Conservation (phyloP, 306 rosid species). For the Datisca glomerata region DNA sequence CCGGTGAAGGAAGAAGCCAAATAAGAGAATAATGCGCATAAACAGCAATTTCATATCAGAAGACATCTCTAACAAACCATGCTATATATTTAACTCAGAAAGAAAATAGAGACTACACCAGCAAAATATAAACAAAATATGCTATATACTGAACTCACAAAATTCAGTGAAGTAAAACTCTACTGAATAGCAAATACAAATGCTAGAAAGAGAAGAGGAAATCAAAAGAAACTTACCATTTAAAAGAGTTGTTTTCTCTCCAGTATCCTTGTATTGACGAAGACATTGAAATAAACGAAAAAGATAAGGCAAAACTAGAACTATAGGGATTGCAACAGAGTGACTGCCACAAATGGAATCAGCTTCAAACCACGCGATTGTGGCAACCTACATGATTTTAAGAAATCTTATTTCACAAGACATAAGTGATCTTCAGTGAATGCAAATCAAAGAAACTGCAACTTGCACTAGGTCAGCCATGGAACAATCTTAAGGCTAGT, state of each 20-base stretch:
- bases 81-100: too few species aligned
- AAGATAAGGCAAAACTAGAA: constrained; percentile 94
- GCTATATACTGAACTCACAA: neutral
- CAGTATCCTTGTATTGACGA: constrained; percentile 87
- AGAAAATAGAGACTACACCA: too few species aligned
- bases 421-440: neutral
- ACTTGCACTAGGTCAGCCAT: too few species aligned
- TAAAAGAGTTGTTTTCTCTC: constrained; percentile 70
- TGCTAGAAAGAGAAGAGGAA: neutral
- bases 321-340: constrained; percentile 79
- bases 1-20: too few species aligned
- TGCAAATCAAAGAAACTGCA: too few species aligned
- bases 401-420: neutral
- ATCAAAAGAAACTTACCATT: constrained; percentile 44
- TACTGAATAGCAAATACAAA: neutral
- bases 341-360: constrained; percentile 99
- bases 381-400: constrained; percentile 64
- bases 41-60: too few species aligned
- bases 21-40: too few species aligned
- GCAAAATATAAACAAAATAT: too few species aligned
- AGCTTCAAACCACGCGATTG: constrained; percentile 99
- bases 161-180: neutral
- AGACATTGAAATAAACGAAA: constrained; percentile 95
- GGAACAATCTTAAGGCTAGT: too few species aligned
- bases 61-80: too few species aligned